Conservation (phyloP, 805 yeast genomes). For the Monosporozyma aerobia region DNA sequence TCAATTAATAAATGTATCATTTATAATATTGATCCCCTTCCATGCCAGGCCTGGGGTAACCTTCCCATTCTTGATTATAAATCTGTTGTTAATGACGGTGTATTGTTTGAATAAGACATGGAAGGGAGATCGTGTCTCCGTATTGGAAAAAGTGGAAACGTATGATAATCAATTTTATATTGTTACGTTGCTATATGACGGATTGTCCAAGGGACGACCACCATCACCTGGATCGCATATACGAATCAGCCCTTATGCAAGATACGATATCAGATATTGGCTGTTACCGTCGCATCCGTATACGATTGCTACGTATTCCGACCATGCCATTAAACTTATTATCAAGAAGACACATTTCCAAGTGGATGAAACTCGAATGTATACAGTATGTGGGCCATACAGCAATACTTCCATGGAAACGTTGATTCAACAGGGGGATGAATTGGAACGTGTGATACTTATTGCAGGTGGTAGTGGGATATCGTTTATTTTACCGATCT, state of each 20-base stretch:
- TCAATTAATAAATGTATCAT: constrained; percentile 39
- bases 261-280: constrained; percentile 35
- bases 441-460: constrained; percentile 36
- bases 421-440: not conserved
- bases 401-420: constrained; percentile 32
- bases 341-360: constrained; percentile 34
- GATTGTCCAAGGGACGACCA: not conserved
- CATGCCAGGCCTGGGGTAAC: constrained; percentile 69
- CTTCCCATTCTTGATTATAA: constrained; percentile 25
- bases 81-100: constrained; percentile 11
- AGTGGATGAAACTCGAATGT: constrained; percentile 25
- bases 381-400: constrained; percentile 35
- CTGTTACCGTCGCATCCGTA: constrained; percentile 59
- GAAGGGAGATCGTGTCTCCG: not conserved
- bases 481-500: constrained; percentile 50
- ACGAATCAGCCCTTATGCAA: constrained; percentile 36
- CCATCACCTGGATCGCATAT: constrained; percentile 41
- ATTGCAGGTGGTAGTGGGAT: constrained; percentile 71
- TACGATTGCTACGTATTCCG: constrained; percentile 44
- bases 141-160: not conserved
- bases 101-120: constrained; percentile 4
- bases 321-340: constrained; percentile 35
- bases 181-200: not conserved
- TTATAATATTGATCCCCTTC: constrained; percentile 37
- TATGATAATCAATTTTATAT: not conserved